Percentiles rank a stretch among this genome's conserved stretches.
Conservation (phyloP, 108 stramenopile species). For the Pseudonitzschia multistriata region DNA sequence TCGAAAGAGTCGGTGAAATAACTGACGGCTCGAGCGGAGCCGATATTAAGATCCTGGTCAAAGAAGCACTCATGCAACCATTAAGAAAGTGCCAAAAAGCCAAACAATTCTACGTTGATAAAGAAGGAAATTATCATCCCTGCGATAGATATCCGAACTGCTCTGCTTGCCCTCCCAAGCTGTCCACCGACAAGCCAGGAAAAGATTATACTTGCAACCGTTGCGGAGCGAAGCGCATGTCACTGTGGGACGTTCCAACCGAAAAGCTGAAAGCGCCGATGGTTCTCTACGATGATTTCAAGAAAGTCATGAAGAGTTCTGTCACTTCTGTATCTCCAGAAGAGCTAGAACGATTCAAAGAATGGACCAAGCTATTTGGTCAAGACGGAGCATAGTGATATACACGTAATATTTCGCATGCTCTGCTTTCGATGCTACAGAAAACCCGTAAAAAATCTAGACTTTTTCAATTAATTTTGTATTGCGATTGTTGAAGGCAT, state of each 20-base stretch:
- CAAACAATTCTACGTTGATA: slow-evolving; percentile 82
- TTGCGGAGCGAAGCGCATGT: slow-evolving; percentile 90
- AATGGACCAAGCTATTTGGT: slow-evolving; percentile 98
- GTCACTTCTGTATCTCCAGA: slow-evolving; percentile 85
- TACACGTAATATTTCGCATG: background rate
- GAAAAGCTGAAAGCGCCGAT: slow-evolving; percentile 81
- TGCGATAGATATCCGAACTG: slow-evolving; percentile 89
- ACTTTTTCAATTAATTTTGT: no score
- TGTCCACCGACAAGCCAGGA: slow-evolving; percentile 58
- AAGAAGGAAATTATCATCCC: slow-evolving; percentile 59
- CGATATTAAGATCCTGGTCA: slow-evolving; percentile 94
- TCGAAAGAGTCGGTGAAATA: slow-evolving; percentile 71
- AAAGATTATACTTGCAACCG: slow-evolving; percentile 78
- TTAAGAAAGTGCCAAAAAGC: slow-evolving; percentile 93
- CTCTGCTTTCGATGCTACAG: background rate
- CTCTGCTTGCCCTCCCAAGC: slow-evolving; percentile 86
- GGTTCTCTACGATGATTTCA: slow-evolving; percentile 70
- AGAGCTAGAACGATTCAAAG: slow-evolving; percentile 88
- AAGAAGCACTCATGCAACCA: slow-evolving; percentile 98
- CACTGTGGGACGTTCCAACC: slow-evolving; percentile 89
- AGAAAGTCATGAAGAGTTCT: slow-evolving; percentile 74
- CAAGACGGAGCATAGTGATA: slow-evolving; percentile 96
- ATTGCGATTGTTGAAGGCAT: no score
- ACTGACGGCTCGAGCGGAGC: slow-evolving; percentile 90
- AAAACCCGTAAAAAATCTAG: no score